Evolutionary conservation across 2,329 filamentous ascomycete genomes (phyloP), one percentile per base, ranked within the genome.

Genomic region (Fusarium mexicanum): DNA sequence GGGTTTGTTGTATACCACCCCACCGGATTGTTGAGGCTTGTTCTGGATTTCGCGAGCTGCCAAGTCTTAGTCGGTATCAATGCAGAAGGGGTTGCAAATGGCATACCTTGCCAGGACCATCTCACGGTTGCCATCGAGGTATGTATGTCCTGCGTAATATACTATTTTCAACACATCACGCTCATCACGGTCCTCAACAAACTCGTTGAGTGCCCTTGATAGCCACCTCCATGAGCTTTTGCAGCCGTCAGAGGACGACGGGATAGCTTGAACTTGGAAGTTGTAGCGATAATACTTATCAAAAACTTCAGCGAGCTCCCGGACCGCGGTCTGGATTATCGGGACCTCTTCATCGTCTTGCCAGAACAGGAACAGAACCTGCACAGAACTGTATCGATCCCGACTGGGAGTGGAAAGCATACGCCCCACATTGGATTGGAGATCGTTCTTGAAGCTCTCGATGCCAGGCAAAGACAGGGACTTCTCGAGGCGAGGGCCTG

Each of bases 111-210:
- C 84, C 46, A 91, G 81, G 38, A 89, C 84, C 87, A 90, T 89
- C 72, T 90, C 87, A 50, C 87, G 83, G 63, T 90, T 86, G 12
- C 83, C 84, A 72, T 90, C 87, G 33, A 90, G 80, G 73, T 86
- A 88, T 46, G 86, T 89, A 64, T 87, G 84, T 12, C 89, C 89
- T 20, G 84, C 86, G 74, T 91, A 91, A 77, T 89, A 90, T 53
- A 91, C 85, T 63, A 91, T 86, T 76, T 90, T 90, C 64, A 91
- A 78, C 26, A 87, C 85, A 73, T 90, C 88, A 46, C 88, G 86
- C 59, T 86, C 84, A 70, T 90, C 87, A 44, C 84, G 83, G 33
- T 86, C 84, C 63, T 87, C 87, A 53, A 87, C 84, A 78, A 90
- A 90, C 46, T 86, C 84, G 66, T 85, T 86, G 33, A 90, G 84